These are phyloP conservation scores for Rhizopus delemar DNA, from an alignment of 371 early-diverging fungal species.

Conservation along the genomic window DNA sequence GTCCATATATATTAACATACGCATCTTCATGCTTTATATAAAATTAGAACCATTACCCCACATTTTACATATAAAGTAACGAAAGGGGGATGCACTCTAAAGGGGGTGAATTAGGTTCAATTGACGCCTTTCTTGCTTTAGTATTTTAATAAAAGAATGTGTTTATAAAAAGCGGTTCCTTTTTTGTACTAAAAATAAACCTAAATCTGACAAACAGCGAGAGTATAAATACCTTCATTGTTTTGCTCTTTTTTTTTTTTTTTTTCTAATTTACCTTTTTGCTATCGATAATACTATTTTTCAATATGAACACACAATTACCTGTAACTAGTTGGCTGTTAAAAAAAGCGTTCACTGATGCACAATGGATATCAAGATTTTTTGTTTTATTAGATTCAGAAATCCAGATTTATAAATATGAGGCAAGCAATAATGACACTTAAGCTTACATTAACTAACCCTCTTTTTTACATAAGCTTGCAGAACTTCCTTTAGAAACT, in stretches of 20 bases:
- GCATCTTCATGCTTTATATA: no score
- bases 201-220: background rate
- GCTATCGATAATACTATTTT: background rate
- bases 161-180: no score
- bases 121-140: no score
- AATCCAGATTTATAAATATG: slow-evolving; percentile 27
- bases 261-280: background rate
- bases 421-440: slow-evolving; percentile 8
- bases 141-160: no score
- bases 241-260: background rate
- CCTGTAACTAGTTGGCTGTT: slow-evolving; percentile 29
- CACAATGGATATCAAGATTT: slow-evolving; percentile 26
- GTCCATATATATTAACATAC: no score
- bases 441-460: background rate
- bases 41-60: no score
- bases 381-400: slow-evolving; percentile 33
- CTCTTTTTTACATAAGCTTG: slow-evolving; percentile 14
- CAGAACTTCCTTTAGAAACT: slow-evolving; percentile 17
- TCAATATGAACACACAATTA: slow-evolving; percentile 1
- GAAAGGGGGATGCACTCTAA: no score
- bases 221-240: no score
- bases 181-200: slow-evolving; percentile 1
- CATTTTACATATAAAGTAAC: no score
- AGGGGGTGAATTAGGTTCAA: no score
- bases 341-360: slow-evolving; percentile 20